Evolutionary conservation across 306 rosid genomes (phyloP), one percentile per base, ranked within the genome.

Genomic region (Vigna unguiculata): DNA sequence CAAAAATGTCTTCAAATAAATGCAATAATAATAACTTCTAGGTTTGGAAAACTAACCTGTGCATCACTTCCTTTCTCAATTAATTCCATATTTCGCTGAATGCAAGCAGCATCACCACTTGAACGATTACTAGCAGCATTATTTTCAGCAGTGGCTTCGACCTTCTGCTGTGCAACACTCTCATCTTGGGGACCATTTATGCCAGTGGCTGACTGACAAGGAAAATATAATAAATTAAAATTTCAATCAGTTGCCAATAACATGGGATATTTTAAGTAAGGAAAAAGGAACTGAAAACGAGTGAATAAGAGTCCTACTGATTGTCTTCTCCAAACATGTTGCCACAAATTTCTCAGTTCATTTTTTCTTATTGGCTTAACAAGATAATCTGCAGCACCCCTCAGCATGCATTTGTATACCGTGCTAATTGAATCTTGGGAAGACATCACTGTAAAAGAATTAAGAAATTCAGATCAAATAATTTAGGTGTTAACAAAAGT

Each of bases 241-340:
- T 24, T 36, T 73, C 62, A 52, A 78, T 20, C 45, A 70, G 52
- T 62, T 53, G 54, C 40, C 15, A 48, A 15, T n/a, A 46, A 78
- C 58, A 60, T 70, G 54, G 2, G n/a, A 65, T 6, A 5, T 28
- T 55, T 19, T 43, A 40, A 52, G 10, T 19, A 45, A 61, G 2
- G n/a, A 7, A 22, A 28, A 51, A 28, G 40, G 2, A 32, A 45
- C 16, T n/a, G 61, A 64, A 67, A 69, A 32, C 16, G 20, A 71
- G 21, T 10, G 63, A 67, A 41, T 13, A 55, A 48, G 25, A 69
- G 52, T 58, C 89, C 62, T 89, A 96, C 99, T 0, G 97, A 69
- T 86, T 91, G 93, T 82, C 93, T 89, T 81, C 99, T 92, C 99
- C 99, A 92, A 81, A 96, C 99, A 88, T 96, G 99, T 84, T 92